phyloP scores from a whole-genome alignment of 2,329 filamentous ascomycete genomes.

The Aspergillus vadensis region DNA sequence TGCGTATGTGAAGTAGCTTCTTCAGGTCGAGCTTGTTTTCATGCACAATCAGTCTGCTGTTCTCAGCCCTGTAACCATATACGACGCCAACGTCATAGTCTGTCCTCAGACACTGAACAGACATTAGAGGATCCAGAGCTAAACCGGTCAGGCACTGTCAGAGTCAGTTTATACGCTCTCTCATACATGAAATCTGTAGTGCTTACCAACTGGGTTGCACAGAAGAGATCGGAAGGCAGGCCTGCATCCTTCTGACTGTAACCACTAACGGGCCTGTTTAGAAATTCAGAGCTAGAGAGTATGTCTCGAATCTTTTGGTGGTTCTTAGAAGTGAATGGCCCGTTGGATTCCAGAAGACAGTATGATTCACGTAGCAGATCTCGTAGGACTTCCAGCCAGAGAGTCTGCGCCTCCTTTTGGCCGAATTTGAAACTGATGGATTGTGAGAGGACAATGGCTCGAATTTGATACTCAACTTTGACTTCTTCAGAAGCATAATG shows the following conservation, averaged over 20 bases:
- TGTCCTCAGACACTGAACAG: slow-evolving; percentile 27
- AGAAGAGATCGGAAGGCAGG: slow-evolving; percentile 28
- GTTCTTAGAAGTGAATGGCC: slow-evolving; percentile 24
- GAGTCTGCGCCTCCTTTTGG: slow-evolving; percentile 25
- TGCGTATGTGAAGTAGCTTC: slow-evolving; percentile 42
- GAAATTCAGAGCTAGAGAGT: slow-evolving; percentile 24
- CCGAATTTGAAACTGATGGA: slow-evolving; percentile 30
- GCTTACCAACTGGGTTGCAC: slow-evolving; percentile 35
- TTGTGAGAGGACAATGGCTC: slow-evolving; percentile 36
- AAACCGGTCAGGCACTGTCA: slow-evolving; percentile 36
- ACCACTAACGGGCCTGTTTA: slow-evolving; percentile 26
- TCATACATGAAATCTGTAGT: background rate
- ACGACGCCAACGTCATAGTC: slow-evolving; percentile 37
- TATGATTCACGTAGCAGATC: slow-evolving; percentile 33
- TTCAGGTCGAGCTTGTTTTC: slow-evolving; percentile 29
- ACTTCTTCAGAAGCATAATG: slow-evolving; percentile 27
- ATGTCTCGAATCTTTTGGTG: slow-evolving; percentile 23
- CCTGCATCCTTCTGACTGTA: slow-evolving; percentile 9
- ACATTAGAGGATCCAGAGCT: slow-evolving; percentile 31
- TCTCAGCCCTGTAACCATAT: slow-evolving; percentile 24
- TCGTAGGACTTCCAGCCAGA: slow-evolving; percentile 36
- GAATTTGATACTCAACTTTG: slow-evolving; percentile 37
- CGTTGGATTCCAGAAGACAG: background rate
- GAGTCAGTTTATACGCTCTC: background rate
- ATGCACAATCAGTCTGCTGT: slow-evolving; percentile 18